These are phyloP conservation scores for Solanum appendiculatum DNA, from an alignment of 257 asterid genomes.

Conservation along the genomic window DNA sequence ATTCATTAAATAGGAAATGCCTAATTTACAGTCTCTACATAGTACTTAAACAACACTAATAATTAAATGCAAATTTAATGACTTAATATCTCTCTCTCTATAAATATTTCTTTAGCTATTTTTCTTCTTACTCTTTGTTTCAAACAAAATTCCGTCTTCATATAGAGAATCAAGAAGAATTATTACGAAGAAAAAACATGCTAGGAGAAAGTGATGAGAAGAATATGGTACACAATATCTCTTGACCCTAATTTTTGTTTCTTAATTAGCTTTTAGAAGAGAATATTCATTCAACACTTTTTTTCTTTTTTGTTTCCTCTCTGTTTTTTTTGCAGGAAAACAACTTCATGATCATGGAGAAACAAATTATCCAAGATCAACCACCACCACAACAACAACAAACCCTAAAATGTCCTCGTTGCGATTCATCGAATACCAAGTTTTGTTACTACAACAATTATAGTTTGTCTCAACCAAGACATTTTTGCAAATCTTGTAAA, in stretches of 20 bases:
- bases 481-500: conserved; percentile 37
- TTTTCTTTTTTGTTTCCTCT: conserved; percentile 6
- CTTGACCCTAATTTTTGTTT: conserved; percentile 41
- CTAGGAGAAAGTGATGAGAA: conserved; percentile 38
- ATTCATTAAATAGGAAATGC: too few species aligned
- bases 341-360: conserved; percentile 4
- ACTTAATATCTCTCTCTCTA: not conserved
- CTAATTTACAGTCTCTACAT: not conserved
- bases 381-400: conserved; percentile 22
- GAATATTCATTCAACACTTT: conserved; percentile 38
- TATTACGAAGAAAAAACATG: conserved; percentile 20
- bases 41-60: not conserved
- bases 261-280: conserved; percentile 49
- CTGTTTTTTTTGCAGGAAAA: conserved; percentile 11
- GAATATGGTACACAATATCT: conserved; percentile 23
- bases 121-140: conserved; percentile 45
- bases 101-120: not conserved
- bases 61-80: not conserved
- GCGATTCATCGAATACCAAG: conserved; percentile 32
- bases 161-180: not conserved
- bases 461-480: conserved; percentile 40
- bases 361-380: conserved; percentile 13
- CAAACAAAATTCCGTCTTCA: conserved; percentile 27
- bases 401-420: conserved; percentile 32
- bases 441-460: conserved; percentile 40